A percentile compares a stretch with the other conserved stretches of the same genome.
These are phyloP conservation scores for Agrocybe chaxingu DNA, from an alignment of 768 basidiomycete genomes.

Conservation along the genomic window DNA sequence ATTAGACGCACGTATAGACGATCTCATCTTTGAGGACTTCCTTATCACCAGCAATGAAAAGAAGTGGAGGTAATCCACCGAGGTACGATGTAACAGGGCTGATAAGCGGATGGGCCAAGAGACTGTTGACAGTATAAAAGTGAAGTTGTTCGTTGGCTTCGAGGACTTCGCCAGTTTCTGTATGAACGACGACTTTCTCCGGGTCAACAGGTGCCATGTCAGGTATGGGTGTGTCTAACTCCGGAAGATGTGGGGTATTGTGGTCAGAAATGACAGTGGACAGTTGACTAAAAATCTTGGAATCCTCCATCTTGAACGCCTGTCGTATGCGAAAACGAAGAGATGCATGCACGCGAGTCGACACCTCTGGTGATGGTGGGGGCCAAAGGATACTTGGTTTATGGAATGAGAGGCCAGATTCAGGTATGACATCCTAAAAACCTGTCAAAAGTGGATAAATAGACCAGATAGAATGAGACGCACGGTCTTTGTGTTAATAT, in stretches of 20 bases:
- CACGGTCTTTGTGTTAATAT: conserved; percentile 82
- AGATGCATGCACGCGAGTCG: conserved; percentile 50
- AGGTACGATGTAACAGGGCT: conserved; percentile 80
- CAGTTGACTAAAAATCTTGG: conserved; percentile 13
- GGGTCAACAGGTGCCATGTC: conserved; percentile 29
- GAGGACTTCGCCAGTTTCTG: conserved; percentile 49
- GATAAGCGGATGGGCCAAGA: conserved; percentile 77
- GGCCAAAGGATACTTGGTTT: conserved; percentile 81
- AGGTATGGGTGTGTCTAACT: conserved; percentile 1
- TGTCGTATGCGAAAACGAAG: conserved; percentile 62
- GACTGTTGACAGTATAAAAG: conserved; percentile 77
- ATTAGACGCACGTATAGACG: conserved; percentile 65
- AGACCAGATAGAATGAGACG: conserved; percentile 13
- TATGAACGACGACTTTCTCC: conserved; percentile 41
- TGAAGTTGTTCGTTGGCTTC: conserved; percentile 74
- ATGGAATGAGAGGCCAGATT: conserved; percentile 73
- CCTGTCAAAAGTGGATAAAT: background rate
- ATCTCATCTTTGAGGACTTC: conserved; percentile 93
- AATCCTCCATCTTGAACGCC: conserved; percentile 37
- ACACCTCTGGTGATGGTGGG: conserved; percentile 66
- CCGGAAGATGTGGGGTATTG: background rate
- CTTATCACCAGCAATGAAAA: conserved; percentile 83
- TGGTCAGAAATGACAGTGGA: conserved; percentile 18
- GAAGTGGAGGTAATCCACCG: conserved; percentile 85
- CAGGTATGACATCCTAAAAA: conserved; percentile 72